Evolutionary conservation across 176 grass and related monocot species (phyloP), one percentile per base, ranked within the genome.

Genomic region (Chloris gayana): DNA sequence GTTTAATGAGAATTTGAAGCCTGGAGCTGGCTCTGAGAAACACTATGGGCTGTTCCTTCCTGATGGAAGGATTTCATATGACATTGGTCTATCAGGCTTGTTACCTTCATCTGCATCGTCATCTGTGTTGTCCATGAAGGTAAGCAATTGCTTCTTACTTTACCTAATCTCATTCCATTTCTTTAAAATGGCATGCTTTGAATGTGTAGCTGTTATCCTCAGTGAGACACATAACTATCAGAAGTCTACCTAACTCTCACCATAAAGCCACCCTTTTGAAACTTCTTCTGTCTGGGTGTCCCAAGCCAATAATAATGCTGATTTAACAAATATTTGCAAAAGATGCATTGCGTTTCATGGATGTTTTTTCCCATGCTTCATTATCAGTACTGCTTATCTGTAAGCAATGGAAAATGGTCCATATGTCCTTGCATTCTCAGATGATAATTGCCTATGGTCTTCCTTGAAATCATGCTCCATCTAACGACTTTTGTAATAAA

Each of bases 31-130:
- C 66, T 96, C 97, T 35, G 97, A 99, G 82, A 99, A 37, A 64
- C 97, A 99, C 66, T 99, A 86, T 83, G 97, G 97, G 53, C 76
- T 99, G 64, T 99, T 99, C 63, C 91, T 91, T 34, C 82, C 97
- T 79, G 88, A 99, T 81, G 97, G 97, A 69, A 99, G 97, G 24
- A 93, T 95, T 84, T 60, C 97, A n/a, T 99, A 99, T 64, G 73
- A 99, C 88, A 90, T 99, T 47, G 97, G 97, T 62, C 88, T 88
- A 32, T 70, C 62, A 19, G 97, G 93, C 47, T 80, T 96, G 60
- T 59, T 82, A 71, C 80, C 92, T 60, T 95, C 92, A 73, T 86
- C 90, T 41, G 90, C 90, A 84, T 82, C 90, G 29, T 76, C 87
- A 21, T 76, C 73, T 22, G 30, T 88, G 17, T 57, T 88, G 44